Evolutionary conservation across 306 rosid species (phyloP).

Genomic region (Fragaria nilgerrensis): DNA sequence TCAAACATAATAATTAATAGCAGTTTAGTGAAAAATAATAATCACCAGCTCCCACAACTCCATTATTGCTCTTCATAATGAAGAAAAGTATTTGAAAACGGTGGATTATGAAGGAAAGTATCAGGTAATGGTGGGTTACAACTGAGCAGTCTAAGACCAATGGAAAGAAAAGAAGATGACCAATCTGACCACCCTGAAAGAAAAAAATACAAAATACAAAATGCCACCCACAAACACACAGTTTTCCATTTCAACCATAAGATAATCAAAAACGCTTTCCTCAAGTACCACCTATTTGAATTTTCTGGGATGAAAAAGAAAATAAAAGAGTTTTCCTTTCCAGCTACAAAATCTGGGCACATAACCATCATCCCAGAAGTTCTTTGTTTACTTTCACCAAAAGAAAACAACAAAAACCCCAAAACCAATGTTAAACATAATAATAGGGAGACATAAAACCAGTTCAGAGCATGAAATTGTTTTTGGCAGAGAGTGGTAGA

Average conservation of each 20-base stretch:
- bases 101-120: conserved; percentile 5
- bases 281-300: neutral
- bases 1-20: neutral
- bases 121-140: conserved; percentile 23
- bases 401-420: neutral
- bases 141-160: conserved; percentile 18
- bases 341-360: neutral
- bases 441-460: conserved; percentile 9
- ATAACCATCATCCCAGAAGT: neutral
- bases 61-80: neutral
- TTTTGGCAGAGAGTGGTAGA: conserved; percentile 23
- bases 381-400: neutral
- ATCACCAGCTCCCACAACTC: conserved; percentile 5
- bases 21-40: neutral
- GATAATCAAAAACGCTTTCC: too few relatives aligned
- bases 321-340: neutral
- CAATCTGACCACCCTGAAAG: neutral
- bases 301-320: neutral
- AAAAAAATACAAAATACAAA: neutral
- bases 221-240: neutral
- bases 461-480: conserved; percentile 18
- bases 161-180: neutral
- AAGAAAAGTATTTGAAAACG: conserved; percentile 4
- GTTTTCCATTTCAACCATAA: conserved; percentile 4
- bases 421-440: neutral